phyloP scores from a whole-genome alignment of 2,329 filamentous ascomycete species.

The Colletotrichum sp. region DNA sequence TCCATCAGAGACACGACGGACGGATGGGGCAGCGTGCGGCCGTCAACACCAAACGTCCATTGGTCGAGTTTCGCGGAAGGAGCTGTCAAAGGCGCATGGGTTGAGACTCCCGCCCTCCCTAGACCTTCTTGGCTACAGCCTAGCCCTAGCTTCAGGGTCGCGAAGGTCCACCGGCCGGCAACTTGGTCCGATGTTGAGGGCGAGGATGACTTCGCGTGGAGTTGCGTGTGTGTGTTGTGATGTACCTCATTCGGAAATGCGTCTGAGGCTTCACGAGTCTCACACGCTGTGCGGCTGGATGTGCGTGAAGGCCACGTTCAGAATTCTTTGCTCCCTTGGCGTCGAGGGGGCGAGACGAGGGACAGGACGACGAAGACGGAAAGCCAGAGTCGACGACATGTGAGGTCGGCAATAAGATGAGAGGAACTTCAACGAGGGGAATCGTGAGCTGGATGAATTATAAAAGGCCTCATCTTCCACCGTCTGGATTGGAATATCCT shows the following conservation, averaged over 20 bases:
- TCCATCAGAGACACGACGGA: not conserved
- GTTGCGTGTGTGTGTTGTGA: not conserved
- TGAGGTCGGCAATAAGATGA: not conserved
- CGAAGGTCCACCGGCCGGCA: not conserved
- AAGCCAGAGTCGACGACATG: not conserved
- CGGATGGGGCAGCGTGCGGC: not conserved
- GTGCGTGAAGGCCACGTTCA: slow-evolving; percentile 1
- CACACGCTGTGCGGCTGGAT: not conserved
- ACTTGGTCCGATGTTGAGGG: not conserved
- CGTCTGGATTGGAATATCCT: not conserved
- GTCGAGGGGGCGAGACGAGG: not conserved
- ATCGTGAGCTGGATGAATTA: not conserved
- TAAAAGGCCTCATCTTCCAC: slow-evolving; percentile 6
- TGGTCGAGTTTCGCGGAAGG: not conserved
- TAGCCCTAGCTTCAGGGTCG: slow-evolving; percentile 2
- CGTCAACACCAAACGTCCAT: not conserved
- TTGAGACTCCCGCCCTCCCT: slow-evolving; percentile 13
- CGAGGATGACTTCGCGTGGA: not conserved
- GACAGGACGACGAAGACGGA: slow-evolving; percentile 4
- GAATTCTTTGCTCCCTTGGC: not conserved
- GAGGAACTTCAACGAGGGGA: not conserved
- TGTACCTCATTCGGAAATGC: not conserved
- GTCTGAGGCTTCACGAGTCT: not conserved
- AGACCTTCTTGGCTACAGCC: slow-evolving; percentile 1
- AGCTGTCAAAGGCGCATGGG: slow-evolving; percentile 7